A percentile compares a stretch with the other conserved stretches of the same genome.
Conservation (phyloP, 495 filamentous ascomycete species). For the Aspergillus sparsus region DNA sequence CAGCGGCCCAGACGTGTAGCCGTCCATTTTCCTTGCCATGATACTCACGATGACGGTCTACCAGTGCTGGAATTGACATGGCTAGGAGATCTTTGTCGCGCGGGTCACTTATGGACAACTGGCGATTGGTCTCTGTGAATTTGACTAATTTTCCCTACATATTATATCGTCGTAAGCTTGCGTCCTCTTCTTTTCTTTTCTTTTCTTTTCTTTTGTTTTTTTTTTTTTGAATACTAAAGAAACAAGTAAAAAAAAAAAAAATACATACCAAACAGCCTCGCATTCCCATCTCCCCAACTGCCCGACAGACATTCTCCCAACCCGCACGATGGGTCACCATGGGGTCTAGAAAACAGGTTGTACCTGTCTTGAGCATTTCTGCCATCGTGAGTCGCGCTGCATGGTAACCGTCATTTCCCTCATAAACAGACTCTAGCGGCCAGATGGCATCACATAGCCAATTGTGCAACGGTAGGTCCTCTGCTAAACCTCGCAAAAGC, state of each 20-base stretch:
- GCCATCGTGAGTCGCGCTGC: conserved; percentile 44
- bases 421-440: conserved; percentile 44
- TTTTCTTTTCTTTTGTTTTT: too few species aligned
- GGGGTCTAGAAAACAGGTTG: conserved; percentile 48
- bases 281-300: conserved; percentile 44
- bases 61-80: conserved; percentile 32
- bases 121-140: conserved; percentile 34
- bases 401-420: conserved; percentile 38
- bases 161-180: not conserved
- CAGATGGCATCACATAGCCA: conserved; percentile 48
- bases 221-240: too few species aligned
- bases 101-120: conserved; percentile 35
- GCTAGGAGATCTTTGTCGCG: conserved; percentile 32
- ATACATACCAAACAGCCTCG: conserved; percentile 39
- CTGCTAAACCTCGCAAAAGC: conserved; percentile 42
- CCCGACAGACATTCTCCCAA: conserved; percentile 39
- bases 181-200: too few species aligned
- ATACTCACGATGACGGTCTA: conserved; percentile 28
- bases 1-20: conserved; percentile 47
- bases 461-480: conserved; percentile 42
- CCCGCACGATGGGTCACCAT: conserved; percentile 47
- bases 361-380: conserved; percentile 49
- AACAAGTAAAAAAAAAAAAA: not conserved
- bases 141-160: conserved; percentile 40
- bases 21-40: conserved; percentile 35